These are phyloP conservation scores for Penicillium sp. DNA, from an alignment of 2,329 filamentous ascomycete genomes.

Conservation along the genomic window DNA sequence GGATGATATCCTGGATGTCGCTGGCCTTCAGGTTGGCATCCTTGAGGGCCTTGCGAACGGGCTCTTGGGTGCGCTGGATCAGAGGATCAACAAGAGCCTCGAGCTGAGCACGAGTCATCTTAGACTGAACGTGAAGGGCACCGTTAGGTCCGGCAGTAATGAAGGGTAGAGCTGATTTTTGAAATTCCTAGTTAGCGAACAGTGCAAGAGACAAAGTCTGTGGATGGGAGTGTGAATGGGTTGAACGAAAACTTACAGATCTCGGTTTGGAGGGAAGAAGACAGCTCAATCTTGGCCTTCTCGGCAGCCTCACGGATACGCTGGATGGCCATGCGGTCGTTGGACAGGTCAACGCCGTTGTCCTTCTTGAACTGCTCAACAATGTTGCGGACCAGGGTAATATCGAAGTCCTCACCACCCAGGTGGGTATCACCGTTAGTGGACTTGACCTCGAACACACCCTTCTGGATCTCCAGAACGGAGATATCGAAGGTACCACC, in stretches of 20 bases:
- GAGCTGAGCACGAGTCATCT: slow-evolving; percentile 89
- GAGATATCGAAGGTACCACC: slow-evolving; percentile 99
- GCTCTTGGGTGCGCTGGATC: slow-evolving; percentile 83
- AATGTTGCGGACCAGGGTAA: slow-evolving; percentile 88
- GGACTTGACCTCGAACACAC: slow-evolving; percentile 98
- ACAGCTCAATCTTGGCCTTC: slow-evolving; percentile 99
- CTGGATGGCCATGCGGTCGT: slow-evolving; percentile 97
- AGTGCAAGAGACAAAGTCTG: too few relatives aligned
- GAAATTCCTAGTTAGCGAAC: too few relatives aligned
- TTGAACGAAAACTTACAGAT: slow-evolving; percentile 62
- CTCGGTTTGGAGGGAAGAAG: slow-evolving; percentile 90
- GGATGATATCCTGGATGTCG: slow-evolving; percentile 96
- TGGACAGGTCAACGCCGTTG: slow-evolving; percentile 83
- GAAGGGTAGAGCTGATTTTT: slow-evolving; percentile 63
- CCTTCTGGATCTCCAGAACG: slow-evolving; percentile 93
- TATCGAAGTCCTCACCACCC: slow-evolving; percentile 98
- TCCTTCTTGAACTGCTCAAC: slow-evolving; percentile 97
- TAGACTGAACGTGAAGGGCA: slow-evolving; percentile 97
- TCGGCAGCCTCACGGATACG: slow-evolving; percentile 97
- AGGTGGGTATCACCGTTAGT: slow-evolving; percentile 99
- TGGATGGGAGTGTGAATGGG: too few relatives aligned
- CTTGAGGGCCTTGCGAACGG: slow-evolving; percentile 95
- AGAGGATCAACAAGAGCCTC: slow-evolving; percentile 91
- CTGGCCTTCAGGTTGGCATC: slow-evolving; percentile 88
- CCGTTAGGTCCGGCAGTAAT: slow-evolving; percentile 95